Evolutionary conservation across 73 alveolate species (phyloP), one percentile per base, ranked within the genome.

Genomic region (Blepharisma japonicum): DNA sequence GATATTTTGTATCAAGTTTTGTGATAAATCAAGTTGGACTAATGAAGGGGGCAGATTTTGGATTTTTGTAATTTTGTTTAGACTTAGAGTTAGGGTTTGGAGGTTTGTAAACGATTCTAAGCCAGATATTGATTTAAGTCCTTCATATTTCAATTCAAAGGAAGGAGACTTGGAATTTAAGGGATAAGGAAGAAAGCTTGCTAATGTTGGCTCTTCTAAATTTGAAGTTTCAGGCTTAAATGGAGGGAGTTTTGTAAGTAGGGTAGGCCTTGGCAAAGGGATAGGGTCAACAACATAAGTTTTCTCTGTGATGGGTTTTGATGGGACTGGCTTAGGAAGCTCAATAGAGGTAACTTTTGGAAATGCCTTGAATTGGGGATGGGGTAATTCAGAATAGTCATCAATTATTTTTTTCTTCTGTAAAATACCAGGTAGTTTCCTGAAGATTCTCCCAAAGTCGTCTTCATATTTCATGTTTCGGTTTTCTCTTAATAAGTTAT

Each of bases 61-160:
- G 38, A 61, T 25, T 61, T 61, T 61, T n/a, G n/a, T 1, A 25
- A 61, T 61, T 5, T 61, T 61, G 4, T 61, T 61, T 0, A 61
- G 74, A 61, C 49, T 18, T 18, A 61, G 47, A 18, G 47, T 48
- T 1, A 61, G 47, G 14, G 18, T 25, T 25, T 61, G 49, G 14
- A 61, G 46, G 5, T 61, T 61, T 20, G 38, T 20, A 61, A 61
- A 61, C 14, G 14, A 61, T 8, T 11, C 23, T 9, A 61, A 48
- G 38, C 74, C 74, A 14, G 74, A 61, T 18, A 61, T 61, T 25
- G 74, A 61, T 9, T 25, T n/a, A 61, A 61, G 0, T 18, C 23
- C 74, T 61, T 61, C 74, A 5, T 61, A 39, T 61, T 61, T 61
- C 11, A 61, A n/a, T 61, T 61, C 74, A 14, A 61, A 39, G 11